Evolutionary conservation across 306 rosid genomes (phyloP).

Genomic region (Abrus pulchellus): DNA sequence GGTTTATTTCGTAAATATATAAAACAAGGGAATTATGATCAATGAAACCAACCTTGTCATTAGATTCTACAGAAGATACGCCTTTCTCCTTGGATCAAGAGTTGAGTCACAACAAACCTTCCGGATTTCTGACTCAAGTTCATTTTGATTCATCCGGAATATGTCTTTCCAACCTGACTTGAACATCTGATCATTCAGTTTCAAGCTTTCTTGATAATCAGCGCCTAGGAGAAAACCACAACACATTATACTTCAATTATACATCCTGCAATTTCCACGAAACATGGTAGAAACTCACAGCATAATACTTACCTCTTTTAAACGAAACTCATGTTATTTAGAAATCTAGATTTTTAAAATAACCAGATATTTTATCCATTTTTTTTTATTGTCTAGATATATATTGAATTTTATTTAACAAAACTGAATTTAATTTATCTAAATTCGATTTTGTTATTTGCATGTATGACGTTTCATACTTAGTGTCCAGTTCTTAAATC

Average conservation of each 20-base stretch:
- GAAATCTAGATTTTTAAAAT: no score
- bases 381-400: no score
- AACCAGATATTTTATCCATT: no score
- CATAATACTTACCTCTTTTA: constrained; percentile 67
- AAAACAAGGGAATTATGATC: constrained; percentile 29
- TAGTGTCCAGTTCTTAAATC: no score
- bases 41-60: constrained; percentile 84
- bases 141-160: constrained; percentile 98
- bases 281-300: constrained; percentile 40
- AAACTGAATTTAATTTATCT: no score
- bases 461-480: no score
- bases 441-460: no score
- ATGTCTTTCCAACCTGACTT: constrained; percentile 99
- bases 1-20: constrained; percentile 43
- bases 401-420: no score
- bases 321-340: no score
- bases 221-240: constrained; percentile 59
- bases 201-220: constrained; percentile 87
- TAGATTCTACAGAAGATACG: constrained; percentile 96
- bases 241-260: constrained; percentile 30
- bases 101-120: constrained; percentile 92
- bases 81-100: constrained; percentile 99
- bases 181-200: constrained; percentile 92
- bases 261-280: constrained; percentile 35
- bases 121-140: constrained; percentile 96